phyloP scores from a whole-genome alignment of 257 asterid species.

The Solanum rostratum region DNA sequence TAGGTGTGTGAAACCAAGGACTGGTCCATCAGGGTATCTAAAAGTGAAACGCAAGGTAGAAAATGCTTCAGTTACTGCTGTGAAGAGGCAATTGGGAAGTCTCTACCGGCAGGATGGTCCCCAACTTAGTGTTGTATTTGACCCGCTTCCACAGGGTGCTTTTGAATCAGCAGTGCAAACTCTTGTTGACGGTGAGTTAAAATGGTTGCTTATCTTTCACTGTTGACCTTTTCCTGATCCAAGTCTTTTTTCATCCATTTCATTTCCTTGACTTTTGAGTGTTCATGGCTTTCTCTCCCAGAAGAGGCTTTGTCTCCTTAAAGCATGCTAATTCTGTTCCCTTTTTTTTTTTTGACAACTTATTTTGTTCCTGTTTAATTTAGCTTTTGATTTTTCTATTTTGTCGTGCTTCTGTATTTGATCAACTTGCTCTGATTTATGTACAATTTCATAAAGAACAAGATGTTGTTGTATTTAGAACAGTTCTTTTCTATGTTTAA shows the following conservation, averaged over 20 bases:
- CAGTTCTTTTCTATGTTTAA: neutral
- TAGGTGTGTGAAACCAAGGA: slow-evolving; percentile 38
- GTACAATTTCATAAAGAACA: neutral
- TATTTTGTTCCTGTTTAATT: neutral
- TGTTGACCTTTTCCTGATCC: neutral
- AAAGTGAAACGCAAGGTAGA: slow-evolving; percentile 76
- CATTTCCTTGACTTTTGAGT: neutral
- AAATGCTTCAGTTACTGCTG: slow-evolving; percentile 71
- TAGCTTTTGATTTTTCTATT: neutral
- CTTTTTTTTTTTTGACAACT: neutral
- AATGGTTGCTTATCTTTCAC: neutral
- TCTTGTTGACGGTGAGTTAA: slow-evolving; percentile 33
- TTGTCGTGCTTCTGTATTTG: neutral
- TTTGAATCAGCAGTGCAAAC: slow-evolving; percentile 44
- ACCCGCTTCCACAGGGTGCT: slow-evolving; percentile 75
- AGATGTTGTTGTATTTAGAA: neutral
- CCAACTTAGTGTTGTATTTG: slow-evolving; percentile 81
- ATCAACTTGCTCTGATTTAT: neutral
- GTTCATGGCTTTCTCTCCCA: neutral
- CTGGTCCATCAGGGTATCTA: slow-evolving; percentile 91
- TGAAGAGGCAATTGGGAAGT: slow-evolving; percentile 79
- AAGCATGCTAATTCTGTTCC: neutral
- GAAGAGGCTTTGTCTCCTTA: neutral
- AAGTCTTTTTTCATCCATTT: neutral
- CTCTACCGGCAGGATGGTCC: slow-evolving; percentile 77